A percentile compares a stretch with the other conserved stretches of the same genome.
These are phyloP conservation scores for Cryptococcus amylolentus DNA, from an alignment of 1,284 basidiomycete species.

Conservation along the genomic window DNA sequence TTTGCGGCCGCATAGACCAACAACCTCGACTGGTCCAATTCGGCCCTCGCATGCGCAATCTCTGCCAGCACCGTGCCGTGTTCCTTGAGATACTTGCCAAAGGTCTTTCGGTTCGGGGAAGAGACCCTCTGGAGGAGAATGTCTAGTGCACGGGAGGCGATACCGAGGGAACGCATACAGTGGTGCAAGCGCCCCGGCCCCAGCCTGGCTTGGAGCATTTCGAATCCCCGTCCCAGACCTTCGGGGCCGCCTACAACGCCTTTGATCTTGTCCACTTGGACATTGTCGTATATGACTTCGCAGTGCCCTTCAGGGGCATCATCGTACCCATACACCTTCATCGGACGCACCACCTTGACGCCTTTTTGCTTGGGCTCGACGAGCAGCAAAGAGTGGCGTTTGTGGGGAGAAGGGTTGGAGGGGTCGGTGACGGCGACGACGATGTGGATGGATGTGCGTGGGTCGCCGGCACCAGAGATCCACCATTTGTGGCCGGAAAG, in stretches of 20 bases:
- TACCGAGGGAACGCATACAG: conserved; percentile 95
- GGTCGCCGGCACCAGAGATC: conserved; percentile 96
- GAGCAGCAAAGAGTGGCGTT: conserved; percentile 89
- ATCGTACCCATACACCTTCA: conserved; percentile 91
- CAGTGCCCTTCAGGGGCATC: conserved; percentile 95
- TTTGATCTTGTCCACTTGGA: conserved; percentile 66
- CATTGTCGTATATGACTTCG: conserved; percentile 91
- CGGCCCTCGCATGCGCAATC: conserved; percentile 86
- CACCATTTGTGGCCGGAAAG: conserved; percentile 99
- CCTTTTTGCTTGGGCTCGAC: conserved; percentile 84
- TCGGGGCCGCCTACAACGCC: conserved; percentile 65
- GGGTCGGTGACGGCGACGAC: conserved; percentile 65
- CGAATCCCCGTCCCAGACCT: conserved; percentile 87
- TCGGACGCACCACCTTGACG: conserved; percentile 82
- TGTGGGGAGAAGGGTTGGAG: conserved; percentile 54
- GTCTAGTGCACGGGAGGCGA: conserved; percentile 79
- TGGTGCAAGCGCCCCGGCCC: conserved; percentile 98
- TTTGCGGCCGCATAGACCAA: conserved; percentile 90
- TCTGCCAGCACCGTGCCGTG: conserved; percentile 89
- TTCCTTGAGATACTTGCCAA: conserved; percentile 85
- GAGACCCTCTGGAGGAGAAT: conserved; percentile 88
- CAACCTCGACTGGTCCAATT: conserved; percentile 82
- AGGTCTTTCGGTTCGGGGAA: conserved; percentile 83
- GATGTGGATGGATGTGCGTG: conserved; percentile 81
- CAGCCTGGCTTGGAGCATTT: conserved; percentile 96